Conservation (phyloP, 306 rosid genomes). For the Herpetospermum pedunculosum region DNA sequence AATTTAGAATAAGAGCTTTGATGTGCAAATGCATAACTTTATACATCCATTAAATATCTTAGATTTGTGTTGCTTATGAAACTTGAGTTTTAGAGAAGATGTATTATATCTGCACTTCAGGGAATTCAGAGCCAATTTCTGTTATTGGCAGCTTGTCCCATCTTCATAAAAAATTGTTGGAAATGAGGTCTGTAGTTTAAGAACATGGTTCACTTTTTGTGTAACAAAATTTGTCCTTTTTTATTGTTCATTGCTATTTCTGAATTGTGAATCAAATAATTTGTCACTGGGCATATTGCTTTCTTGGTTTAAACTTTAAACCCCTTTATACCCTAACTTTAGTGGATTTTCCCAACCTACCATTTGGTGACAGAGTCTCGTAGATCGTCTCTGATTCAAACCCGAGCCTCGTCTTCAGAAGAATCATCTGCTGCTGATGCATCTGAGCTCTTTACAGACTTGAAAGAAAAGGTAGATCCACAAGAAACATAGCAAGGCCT, state of each 20-base stretch:
- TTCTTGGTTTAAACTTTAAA: not conserved
- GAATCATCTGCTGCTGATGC: constrained; percentile 70
- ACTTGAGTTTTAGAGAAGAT: not conserved
- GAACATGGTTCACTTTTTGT: not conserved
- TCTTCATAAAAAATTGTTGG: not conserved
- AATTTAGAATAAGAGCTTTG: not conserved
- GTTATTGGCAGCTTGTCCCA: not conserved
- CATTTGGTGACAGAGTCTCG: constrained; percentile 29
- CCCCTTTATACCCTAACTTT: not conserved
- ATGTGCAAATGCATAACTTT: not conserved
- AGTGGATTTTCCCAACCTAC: not conserved
- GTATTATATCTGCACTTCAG: not conserved
- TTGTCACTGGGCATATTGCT: not conserved
- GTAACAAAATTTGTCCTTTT: not conserved
- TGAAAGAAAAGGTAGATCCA: constrained; percentile 71
- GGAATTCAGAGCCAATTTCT: not conserved
- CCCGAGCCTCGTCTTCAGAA: constrained; percentile 76
- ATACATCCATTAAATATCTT: not conserved
- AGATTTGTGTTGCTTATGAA: not conserved
- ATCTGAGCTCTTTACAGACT: constrained; percentile 59
- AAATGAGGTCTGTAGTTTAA: not conserved
- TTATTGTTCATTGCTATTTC: not conserved
- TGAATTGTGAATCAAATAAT: not conserved
- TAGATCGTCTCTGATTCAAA: constrained; percentile 39
- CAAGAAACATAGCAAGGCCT: not conserved